Conservation (phyloP, 208 protist species). For the Jaenimonas drosophilae region DNA sequence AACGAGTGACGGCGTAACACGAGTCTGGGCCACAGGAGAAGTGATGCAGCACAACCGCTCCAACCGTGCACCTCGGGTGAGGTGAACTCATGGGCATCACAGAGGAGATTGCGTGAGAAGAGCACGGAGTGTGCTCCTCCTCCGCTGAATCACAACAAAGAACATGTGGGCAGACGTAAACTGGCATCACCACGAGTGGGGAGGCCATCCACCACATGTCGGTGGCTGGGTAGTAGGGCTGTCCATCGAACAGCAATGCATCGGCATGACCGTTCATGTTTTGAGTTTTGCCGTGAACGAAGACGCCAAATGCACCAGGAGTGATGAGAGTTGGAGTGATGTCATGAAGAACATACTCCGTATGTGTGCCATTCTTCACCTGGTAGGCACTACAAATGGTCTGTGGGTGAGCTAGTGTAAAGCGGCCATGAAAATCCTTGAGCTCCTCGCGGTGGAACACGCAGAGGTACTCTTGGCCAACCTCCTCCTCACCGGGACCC, state of each 20-base stretch:
- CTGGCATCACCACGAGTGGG: constrained; percentile 40
- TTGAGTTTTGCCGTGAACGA: constrained; percentile 43
- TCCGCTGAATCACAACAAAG: background rate
- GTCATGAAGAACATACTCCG: constrained; percentile 43
- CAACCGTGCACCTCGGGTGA: background rate
- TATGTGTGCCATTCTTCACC: constrained; percentile 21
- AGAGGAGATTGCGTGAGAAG: background rate
- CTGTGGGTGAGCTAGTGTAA: constrained; percentile 30
- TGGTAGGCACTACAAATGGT: constrained; percentile 59
- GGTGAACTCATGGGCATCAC: background rate
- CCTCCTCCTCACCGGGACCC: too few species aligned
- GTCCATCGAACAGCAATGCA: constrained; percentile 18
- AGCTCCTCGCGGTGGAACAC: constrained; percentile 73
- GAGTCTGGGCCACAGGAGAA: background rate
- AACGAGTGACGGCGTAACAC: constrained; percentile 16
- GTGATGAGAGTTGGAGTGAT: constrained; percentile 38
- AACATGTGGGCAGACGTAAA: constrained; percentile 22
- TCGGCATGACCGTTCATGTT: background rate
- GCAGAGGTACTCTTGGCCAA: constrained; percentile 60
- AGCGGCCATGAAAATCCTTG: constrained; percentile 38
- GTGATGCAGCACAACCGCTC: background rate
- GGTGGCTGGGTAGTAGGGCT: constrained; percentile 25
- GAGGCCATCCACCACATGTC: constrained; percentile 78
- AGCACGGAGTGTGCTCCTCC: background rate
- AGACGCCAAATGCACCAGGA: constrained; percentile 39